phyloP scores from a whole-genome alignment of 2,329 filamentous ascomycete genomes.

The Apiospora hydei region DNA sequence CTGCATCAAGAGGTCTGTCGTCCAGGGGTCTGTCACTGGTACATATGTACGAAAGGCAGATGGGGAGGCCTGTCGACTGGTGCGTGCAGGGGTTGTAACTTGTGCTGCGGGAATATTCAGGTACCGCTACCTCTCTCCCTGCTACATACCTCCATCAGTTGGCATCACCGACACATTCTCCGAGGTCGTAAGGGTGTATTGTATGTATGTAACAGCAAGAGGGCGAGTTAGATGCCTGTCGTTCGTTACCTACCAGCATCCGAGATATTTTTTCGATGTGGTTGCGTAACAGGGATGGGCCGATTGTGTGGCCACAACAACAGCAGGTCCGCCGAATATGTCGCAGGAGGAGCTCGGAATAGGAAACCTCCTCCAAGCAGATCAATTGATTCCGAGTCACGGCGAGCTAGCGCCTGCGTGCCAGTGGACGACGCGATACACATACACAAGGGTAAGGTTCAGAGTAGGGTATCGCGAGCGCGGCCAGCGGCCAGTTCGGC shows the following conservation, averaged over 20 bases:
- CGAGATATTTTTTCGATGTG: not conserved
- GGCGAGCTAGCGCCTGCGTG: not conserved
- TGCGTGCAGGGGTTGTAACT: conserved; percentile 1
- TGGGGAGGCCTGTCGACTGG: not conserved
- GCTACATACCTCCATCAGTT: not conserved
- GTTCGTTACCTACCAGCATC: not conserved
- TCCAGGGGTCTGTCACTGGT: conserved; percentile 3
- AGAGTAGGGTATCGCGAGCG: conserved; percentile 10
- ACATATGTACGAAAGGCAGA: not conserved
- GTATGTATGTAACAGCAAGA: not conserved
- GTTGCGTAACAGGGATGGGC: not conserved
- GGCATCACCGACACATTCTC: not conserved
- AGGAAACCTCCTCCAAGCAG: not conserved
- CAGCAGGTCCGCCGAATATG: not conserved
- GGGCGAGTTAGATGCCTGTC: not conserved
- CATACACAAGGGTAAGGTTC: conserved; percentile 18
- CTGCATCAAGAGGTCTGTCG: conserved; percentile 12
- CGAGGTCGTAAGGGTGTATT: not conserved
- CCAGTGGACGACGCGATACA: not conserved
- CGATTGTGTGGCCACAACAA: not conserved
- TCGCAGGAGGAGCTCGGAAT: conserved; percentile 14
- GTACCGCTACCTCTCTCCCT: not conserved
- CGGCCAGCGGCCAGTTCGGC: not conserved
- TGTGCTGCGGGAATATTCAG: not conserved
- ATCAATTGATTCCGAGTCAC: conserved; percentile 7